Evolutionary conservation across 352 stramenopile genomes (phyloP).

Genomic region (Aphanomyces cochlioides): DNA sequence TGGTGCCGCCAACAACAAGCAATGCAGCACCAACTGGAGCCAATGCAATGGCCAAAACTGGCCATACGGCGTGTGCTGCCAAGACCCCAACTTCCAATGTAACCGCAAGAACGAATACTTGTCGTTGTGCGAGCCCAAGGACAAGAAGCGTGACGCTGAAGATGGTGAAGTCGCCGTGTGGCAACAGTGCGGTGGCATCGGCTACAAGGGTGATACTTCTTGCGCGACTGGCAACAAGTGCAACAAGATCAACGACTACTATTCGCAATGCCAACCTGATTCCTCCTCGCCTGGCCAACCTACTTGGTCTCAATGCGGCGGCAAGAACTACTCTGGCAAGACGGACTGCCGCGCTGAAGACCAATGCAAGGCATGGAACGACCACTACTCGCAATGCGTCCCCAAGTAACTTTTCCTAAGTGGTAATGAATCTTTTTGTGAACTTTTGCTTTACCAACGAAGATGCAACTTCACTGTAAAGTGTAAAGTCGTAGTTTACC

Average conservation of each 20-base stretch:
- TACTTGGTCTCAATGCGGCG: constrained; percentile 17
- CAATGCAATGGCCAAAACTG: constrained; percentile 29
- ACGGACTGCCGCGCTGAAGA: constrained; percentile 5
- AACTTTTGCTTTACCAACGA: not conserved
- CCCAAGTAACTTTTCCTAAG: not conserved
- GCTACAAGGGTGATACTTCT: constrained; percentile 1
- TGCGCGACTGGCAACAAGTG: not conserved
- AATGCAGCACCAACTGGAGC: constrained; percentile 11
- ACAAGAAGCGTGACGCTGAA: not conserved
- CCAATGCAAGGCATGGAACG: constrained; percentile 4
- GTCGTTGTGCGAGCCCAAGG: constrained; percentile 24
- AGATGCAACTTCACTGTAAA: constrained; percentile 3
- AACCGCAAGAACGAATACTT: constrained; percentile 20
- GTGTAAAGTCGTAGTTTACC: not conserved
- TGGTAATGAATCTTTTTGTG: not conserved
- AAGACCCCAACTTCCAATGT: constrained; percentile 11
- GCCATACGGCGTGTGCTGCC: constrained; percentile 22
- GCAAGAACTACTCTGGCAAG: constrained; percentile 14
- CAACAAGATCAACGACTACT: constrained; percentile 23
- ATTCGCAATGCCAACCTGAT: constrained; percentile 1
- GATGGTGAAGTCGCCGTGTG: not conserved
- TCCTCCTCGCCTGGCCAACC: not conserved
- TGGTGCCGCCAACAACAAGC: not conserved
- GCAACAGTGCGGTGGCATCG: constrained; percentile 17
- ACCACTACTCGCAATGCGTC: constrained; percentile 29